A percentile compares a stretch with the other conserved stretches of the same genome.
Conservation (phyloP, 2,329 filamentous ascomycete genomes). For the Lasiodiplodia sp. region DNA sequence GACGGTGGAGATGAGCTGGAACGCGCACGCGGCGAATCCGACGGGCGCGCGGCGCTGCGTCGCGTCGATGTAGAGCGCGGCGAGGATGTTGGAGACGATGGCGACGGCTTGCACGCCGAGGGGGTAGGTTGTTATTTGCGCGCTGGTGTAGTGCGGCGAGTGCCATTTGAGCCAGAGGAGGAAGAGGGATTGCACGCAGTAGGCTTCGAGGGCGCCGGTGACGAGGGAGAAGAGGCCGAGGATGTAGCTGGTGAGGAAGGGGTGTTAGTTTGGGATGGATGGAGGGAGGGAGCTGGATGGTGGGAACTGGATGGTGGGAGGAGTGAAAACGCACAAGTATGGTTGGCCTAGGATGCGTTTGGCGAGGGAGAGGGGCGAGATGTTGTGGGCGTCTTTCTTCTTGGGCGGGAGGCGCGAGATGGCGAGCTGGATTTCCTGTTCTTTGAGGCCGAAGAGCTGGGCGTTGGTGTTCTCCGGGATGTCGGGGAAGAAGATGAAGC, state of each 20-base stretch:
- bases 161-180: conserved; percentile 41
- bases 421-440: conserved; percentile 39
- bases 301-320: no score
- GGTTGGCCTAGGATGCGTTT: conserved; percentile 35
- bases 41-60: conserved; percentile 47
- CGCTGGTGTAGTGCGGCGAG: conserved; percentile 52
- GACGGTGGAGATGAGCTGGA: conserved; percentile 45
- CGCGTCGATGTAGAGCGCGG: conserved; percentile 48
- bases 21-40: conserved; percentile 41
- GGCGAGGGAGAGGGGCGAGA: conserved; percentile 36
- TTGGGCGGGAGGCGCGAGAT: conserved; percentile 39
- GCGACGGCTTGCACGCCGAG: conserved; percentile 64
- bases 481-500: conserved; percentile 40
- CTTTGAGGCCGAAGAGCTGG: conserved; percentile 37
- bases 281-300: no score
- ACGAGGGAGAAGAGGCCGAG: conserved; percentile 49
- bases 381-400: conserved; percentile 38
- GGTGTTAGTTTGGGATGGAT: conserved; percentile 29
- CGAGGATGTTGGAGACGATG: conserved; percentile 57
- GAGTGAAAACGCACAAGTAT: neutral
- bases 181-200: conserved; percentile 35
- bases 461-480: conserved; percentile 37
- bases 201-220: conserved; percentile 47
- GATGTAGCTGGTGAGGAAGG: conserved; percentile 49
- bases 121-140: conserved; percentile 60